A percentile compares a stretch with the other conserved stretches of the same genome.
phyloP scores from a whole-genome alignment of 257 asterid species.

The Agastache rugosa region DNA sequence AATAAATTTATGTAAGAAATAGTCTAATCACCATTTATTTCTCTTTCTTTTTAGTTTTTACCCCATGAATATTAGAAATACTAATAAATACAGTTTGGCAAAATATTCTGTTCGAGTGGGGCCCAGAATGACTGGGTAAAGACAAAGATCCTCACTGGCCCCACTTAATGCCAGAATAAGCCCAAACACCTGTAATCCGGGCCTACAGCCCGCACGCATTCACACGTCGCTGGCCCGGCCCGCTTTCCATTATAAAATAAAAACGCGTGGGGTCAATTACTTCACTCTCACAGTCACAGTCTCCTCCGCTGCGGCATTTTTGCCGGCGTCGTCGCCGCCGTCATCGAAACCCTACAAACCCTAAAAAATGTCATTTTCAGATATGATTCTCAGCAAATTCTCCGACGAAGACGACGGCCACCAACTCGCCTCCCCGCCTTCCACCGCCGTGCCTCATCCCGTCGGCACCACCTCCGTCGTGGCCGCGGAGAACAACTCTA shows the following conservation, averaged over 20 bases:
- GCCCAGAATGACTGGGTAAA: conserved; percentile 15
- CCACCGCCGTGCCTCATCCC: neutral
- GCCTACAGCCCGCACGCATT: neutral
- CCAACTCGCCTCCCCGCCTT: conserved; percentile 6
- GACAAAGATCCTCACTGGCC: conserved; percentile 33
- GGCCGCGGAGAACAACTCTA: neutral
- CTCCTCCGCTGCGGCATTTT: neutral
- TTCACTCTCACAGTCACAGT: conserved; percentile 4
- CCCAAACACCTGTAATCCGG: conserved; percentile 8
- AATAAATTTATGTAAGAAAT: too few relatives aligned
- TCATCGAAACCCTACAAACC: neutral
- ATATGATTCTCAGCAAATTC: conserved; percentile 7
- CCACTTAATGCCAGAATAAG: conserved; percentile 26
- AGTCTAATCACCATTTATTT: neutral
- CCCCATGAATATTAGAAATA: neutral
- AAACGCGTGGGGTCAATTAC: conserved; percentile 18
- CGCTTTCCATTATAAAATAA: conserved; percentile 20
- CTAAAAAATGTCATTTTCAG: conserved; percentile 29
- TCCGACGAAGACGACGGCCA: conserved; percentile 15
- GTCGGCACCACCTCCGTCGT: neutral
- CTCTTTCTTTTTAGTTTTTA: neutral
- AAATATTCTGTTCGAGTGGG: conserved; percentile 7
- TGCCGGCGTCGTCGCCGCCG: neutral
- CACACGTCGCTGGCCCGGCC: neutral
- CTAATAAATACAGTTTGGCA: neutral